Evolutionary conservation across 1,284 basidiomycete genomes (phyloP).

Genomic region (Naganishia liquefaciens): DNA sequence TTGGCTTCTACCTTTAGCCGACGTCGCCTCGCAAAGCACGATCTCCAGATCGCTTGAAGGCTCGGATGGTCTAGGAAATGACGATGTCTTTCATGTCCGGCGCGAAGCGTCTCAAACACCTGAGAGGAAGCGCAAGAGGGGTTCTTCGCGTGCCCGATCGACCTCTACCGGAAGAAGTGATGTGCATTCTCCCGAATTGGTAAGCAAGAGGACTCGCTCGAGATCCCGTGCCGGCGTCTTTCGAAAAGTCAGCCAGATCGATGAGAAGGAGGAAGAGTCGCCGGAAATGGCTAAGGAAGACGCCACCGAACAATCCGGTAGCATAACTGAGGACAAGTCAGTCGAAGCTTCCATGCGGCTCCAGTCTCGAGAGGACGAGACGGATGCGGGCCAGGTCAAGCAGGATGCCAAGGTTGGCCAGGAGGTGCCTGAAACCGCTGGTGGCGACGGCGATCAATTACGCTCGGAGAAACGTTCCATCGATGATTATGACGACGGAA

Average conservation of each 20-base stretch:
- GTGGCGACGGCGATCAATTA: neutral
- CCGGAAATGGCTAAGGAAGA: neutral
- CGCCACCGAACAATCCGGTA: too few species aligned
- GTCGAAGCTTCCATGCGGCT: neutral
- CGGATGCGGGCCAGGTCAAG: neutral
- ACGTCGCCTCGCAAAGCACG: conserved; percentile 7
- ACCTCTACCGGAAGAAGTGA: conserved; percentile 11
- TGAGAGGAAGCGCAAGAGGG: conserved; percentile 24
- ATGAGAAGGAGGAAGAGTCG: conserved; percentile 14
- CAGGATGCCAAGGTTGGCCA: neutral
- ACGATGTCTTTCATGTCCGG: conserved; percentile 7
- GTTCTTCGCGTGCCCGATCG: conserved; percentile 11
- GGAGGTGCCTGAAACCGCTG: neutral
- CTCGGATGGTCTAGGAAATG: neutral
- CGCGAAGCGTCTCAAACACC: conserved; percentile 5
- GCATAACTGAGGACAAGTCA: too few species aligned
- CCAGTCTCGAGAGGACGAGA: neutral
- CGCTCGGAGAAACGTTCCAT: neutral
- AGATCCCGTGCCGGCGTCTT: neutral
- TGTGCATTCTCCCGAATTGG: conserved; percentile 1
- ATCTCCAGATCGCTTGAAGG: neutral
- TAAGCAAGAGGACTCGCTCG: neutral
- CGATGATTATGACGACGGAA: conserved; percentile 12
- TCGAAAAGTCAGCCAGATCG: conserved; percentile 16
- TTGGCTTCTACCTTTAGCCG: conserved; percentile 30